These are phyloP conservation scores for Boletus insuetus DNA, from an alignment of 768 basidiomycete species.

Conservation along the genomic window DNA sequence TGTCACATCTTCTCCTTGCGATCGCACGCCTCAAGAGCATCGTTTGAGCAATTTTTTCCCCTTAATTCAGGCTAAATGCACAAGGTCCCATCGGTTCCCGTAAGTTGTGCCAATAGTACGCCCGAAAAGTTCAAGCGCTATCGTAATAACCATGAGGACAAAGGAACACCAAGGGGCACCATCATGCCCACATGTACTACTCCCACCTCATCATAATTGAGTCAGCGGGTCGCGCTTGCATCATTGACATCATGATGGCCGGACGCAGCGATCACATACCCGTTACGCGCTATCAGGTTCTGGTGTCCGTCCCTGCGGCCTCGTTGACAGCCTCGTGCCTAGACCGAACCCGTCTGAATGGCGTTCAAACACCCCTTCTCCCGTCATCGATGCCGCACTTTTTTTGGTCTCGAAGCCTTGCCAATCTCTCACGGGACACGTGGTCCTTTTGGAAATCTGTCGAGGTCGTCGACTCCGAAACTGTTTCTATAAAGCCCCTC, in stretches of 20 bases:
- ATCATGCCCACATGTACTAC: too few relatives aligned
- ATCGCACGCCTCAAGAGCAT: not conserved
- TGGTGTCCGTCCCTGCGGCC: slow-evolving; percentile 7
- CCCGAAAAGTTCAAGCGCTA: too few relatives aligned
- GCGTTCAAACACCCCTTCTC: not conserved
- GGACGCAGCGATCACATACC: not conserved
- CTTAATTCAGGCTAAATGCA: too few relatives aligned
- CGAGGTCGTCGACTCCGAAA: not conserved
- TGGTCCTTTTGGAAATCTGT: not conserved
- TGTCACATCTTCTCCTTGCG: not conserved
- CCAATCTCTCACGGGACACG: not conserved
- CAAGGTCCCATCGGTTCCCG: too few relatives aligned
- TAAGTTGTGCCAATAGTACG: too few relatives aligned
- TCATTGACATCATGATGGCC: not conserved
- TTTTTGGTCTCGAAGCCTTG: not conserved
- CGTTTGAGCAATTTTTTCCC: too few relatives aligned
- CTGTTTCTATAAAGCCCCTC: not conserved
- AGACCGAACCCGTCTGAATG: not conserved
- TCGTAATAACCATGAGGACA: too few relatives aligned
- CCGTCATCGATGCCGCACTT: not conserved
- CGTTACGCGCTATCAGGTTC: not conserved
- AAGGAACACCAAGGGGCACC: too few relatives aligned
- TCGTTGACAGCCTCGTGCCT: slow-evolving; percentile 15
- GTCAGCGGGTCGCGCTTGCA: not conserved
- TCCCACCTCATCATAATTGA: too few relatives aligned